phyloP scores from a whole-genome alignment of 768 basidiomycete species.

The Paxillus involutus region DNA sequence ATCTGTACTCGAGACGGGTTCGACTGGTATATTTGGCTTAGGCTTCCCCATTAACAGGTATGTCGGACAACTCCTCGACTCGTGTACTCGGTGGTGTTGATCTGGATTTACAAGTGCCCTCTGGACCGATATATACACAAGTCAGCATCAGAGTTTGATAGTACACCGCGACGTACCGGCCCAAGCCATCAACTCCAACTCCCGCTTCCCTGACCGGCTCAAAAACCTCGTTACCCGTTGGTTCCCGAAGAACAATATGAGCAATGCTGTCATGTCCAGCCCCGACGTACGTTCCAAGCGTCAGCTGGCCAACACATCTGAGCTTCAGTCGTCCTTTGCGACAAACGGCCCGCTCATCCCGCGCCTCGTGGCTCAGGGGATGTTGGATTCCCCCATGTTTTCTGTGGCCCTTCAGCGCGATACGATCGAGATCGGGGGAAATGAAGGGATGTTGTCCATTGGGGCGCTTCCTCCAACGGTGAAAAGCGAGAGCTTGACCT shows the following conservation, averaged over 20 bases:
- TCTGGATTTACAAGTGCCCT: conserved; percentile 38
- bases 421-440: conserved; percentile 65
- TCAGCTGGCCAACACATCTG: conserved; percentile 15
- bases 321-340: conserved; percentile 42
- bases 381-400: conserved; percentile 47
- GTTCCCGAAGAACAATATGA: conserved; percentile 12
- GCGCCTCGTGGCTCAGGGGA: conserved; percentile 41
- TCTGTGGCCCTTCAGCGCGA: conserved; percentile 68
- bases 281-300: conserved; percentile 5
- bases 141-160: conserved; percentile 4
- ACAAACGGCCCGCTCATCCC: conserved; percentile 45
- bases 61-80: conserved; percentile 4
- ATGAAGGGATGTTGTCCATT: conserved; percentile 62
- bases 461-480: conserved; percentile 62
- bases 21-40: conserved; percentile 70
- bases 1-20: conserved; percentile 51
- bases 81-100: neutral
- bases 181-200: neutral
- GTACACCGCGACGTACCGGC: neutral
- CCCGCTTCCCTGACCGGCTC: conserved; percentile 4
- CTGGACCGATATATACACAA: conserved; percentile 40
- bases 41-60: conserved; percentile 77
- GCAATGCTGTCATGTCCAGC: neutral
- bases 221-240: conserved; percentile 17
- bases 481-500: conserved; percentile 50